Percentiles rank a stretch among this genome's conserved stretches.
phyloP scores from a whole-genome alignment of 1,284 basidiomycete species.

The Somion occarium region DNA sequence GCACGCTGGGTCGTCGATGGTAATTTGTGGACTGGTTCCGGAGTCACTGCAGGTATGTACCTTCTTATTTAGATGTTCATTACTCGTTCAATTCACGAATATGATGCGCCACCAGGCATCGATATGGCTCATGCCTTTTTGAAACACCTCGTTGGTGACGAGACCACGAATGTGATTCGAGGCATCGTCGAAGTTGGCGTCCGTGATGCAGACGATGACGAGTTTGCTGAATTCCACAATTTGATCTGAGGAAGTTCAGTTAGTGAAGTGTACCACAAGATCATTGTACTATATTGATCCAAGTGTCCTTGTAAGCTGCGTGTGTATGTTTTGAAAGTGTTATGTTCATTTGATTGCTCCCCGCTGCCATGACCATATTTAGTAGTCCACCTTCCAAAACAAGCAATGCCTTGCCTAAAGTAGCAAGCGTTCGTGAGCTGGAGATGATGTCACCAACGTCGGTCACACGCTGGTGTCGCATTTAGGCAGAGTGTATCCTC shows the following conservation, averaged over 20 bases:
- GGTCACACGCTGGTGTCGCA: too few species aligned
- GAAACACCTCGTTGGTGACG: constrained; percentile 26
- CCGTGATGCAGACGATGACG: constrained; percentile 27
- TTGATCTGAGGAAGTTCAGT: constrained; percentile 16
- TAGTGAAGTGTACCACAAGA: too few species aligned
- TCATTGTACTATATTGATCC: too few species aligned
- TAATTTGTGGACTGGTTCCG: constrained; percentile 34
- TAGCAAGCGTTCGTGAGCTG: too few species aligned
- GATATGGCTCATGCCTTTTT: constrained; percentile 31
- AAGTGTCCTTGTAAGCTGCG: too few species aligned
- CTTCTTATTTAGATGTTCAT: background rate
- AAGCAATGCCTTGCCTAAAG: too few species aligned
- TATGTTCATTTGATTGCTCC: too few species aligned
- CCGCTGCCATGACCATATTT: too few species aligned
- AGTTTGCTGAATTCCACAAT: constrained; percentile 29
- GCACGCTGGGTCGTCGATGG: constrained; percentile 37
- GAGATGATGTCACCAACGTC: too few species aligned
- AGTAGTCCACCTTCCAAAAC: too few species aligned
- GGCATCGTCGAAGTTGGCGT: constrained; percentile 26
- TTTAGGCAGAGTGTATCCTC: too few species aligned
- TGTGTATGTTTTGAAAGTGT: too few species aligned
- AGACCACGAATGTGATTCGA: constrained; percentile 19
- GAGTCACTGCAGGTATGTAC: constrained; percentile 30
- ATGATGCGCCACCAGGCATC: constrained; percentile 6
- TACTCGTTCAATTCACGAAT: background rate